Evolutionary conservation across 2,329 filamentous ascomycete species (phyloP), one percentile per base, ranked within the genome.

Genomic region (Scortechinia acanthostroma): DNA sequence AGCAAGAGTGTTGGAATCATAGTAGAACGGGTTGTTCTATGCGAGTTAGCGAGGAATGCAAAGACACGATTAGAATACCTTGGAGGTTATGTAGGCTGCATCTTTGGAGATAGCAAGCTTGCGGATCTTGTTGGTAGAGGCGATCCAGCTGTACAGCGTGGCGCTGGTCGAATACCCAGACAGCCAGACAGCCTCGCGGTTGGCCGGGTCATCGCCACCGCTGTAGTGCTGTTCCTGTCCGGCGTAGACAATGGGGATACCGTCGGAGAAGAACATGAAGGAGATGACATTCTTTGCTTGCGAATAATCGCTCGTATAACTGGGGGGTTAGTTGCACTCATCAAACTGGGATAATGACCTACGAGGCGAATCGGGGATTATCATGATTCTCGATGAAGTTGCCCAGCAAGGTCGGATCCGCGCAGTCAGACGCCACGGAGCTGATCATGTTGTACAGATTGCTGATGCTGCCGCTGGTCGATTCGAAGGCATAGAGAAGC

Each of bases 171-270:
- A 53, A 57, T 72, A 82, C 4, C 60, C 61, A 10, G 70, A 74
- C 10, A 70, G 58, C 79, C 78, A 83, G 35, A 76, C 63, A 4
- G 77, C 73, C 54, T 81, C 76, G 16, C 77, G 73, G 44, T 66
- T 68, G 0, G 68, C 61, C 4, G 75, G 75, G 42, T 60, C 61
- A 30, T 58, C 64, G n/a, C 66, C 68, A 19, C 72, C 72, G 2
- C 64, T 56, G 55, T 71, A 79, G 48, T 73, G 75, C 53, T 85
- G 80, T 58, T 85, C 81, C 49, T 80, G 76, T 21, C 80, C 81
- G 51, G 82, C 73, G 59, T 84, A 86, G 25, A 84, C 67, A 46
- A 83, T 77, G 1, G 79, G 79, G 30, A 84, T 76, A 17, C 80
- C 80, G 45, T 81, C 68, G 2, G 65, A 65, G 16, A 85, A 69